Evolutionary conservation across 805 yeast species (phyloP).

Genomic region (Starmerella potacharoeniae): DNA sequence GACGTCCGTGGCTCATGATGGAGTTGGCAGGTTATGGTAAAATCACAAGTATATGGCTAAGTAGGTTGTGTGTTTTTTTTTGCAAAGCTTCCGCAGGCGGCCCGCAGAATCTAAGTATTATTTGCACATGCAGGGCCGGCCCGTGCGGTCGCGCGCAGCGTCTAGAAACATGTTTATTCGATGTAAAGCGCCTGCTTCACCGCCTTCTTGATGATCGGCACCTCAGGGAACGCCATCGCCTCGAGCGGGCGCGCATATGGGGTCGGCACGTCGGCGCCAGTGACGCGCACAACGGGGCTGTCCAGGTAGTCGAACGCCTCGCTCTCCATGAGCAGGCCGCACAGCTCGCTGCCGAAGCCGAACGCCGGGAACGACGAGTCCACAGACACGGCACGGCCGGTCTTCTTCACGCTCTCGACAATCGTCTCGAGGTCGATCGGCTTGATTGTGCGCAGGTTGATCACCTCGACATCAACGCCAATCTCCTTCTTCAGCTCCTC

Average conservation of each 20-base stretch:
- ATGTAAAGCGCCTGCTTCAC: conserved; percentile 34
- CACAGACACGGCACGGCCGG: conserved; percentile 89
- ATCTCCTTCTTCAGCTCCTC: conserved; percentile 69
- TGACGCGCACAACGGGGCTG: conserved; percentile 96
- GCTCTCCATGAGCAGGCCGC: conserved; percentile 96
- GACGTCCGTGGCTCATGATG: too few relatives aligned
- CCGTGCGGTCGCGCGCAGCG: background rate
- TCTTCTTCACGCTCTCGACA: conserved; percentile 82
- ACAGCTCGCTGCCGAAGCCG: conserved; percentile 97
- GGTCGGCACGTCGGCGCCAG: conserved; percentile 99
- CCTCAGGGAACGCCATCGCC: conserved; percentile 98
- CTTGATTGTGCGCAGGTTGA: conserved; percentile 92
- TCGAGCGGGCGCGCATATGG: conserved; percentile 95
- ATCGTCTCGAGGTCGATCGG: conserved; percentile 88
- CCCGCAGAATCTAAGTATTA: conserved; percentile 3
- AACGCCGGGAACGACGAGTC: conserved; percentile 97
- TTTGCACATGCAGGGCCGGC: background rate
- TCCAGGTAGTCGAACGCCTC: conserved; percentile 97
- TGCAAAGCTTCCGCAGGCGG: background rate
- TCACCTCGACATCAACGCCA: conserved; percentile 83
- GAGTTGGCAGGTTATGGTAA: background rate
- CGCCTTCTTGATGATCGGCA: conserved; percentile 75
- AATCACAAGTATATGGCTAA: background rate
- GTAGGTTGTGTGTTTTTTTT: background rate
- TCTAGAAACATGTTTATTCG: conserved; percentile 21